Evolutionary conservation across 2,329 filamentous ascomycete species (phyloP), one percentile per base, ranked within the genome.

Genomic region (Aquanectria penicillioides): DNA sequence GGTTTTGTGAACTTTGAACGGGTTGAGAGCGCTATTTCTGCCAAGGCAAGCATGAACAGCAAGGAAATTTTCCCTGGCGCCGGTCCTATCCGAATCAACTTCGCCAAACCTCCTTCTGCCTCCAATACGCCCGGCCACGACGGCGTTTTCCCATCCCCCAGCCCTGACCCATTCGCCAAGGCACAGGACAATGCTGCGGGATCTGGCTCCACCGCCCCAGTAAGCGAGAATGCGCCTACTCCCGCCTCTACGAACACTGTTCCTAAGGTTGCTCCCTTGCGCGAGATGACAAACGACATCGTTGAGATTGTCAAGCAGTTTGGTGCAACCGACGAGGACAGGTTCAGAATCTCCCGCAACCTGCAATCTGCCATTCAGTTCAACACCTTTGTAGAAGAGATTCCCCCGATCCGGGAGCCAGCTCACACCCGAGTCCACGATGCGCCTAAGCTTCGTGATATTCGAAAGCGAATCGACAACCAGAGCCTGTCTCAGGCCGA

Each of bases 1-100:
- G 95, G 94, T 3, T 99, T 99, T 69, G 94, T 99, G 73, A 99
- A 99, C 77, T 99, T 97, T 71, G 93, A 98, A 77, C 89, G 87
- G 58, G 80, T 95, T 25, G 94, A 98, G 65, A 97, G 93, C 73
- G 95, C 95, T 54, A 89, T 97, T 33, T 89, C 92, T 59, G 95
- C 95, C 13, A 96, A 94, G 75, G 88, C 88, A 12, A 85, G 89
- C 72, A 89, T 97, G 77, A 98, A 98, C 71, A 93, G 93, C 70
- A 97, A 97, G 77, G 95, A 99, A 75, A 97, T 99, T 60, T 99
- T 99, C 81, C 95, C 95, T 8, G 95, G 95, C 53, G 94, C 94
- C 57, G 95, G 95, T 1, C 93, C 94, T 13, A 92, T 98, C 57
- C 87, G 94, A 49, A 98, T 99, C 74, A 97, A 97, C 70, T 99